phyloP scores from a whole-genome alignment of 331 rosid genomes.

The Malus hybrid region DNA sequence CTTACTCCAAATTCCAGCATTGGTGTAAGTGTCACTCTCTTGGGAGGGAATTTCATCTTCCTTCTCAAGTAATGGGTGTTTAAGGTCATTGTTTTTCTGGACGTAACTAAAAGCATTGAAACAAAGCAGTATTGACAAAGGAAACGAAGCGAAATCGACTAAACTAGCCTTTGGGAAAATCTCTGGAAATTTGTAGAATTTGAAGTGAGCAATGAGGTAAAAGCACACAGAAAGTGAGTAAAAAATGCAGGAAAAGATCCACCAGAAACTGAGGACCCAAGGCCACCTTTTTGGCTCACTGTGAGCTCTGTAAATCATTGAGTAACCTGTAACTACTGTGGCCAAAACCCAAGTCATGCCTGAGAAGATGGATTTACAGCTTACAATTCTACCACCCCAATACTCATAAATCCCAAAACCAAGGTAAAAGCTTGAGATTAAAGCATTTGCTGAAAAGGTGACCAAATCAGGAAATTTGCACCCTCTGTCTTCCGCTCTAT shows the following conservation, averaged over 20 bases:
- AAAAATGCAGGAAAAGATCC: constrained; percentile 34
- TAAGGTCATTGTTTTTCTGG: constrained; percentile 27
- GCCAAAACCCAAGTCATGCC: constrained; percentile 35
- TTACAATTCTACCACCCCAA: constrained; percentile 9
- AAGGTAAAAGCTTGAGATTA: constrained; percentile 21
- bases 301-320: constrained; percentile 2
- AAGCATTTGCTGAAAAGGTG: constrained; percentile 14
- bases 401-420: constrained; percentile 27
- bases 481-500: not conserved
- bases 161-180: constrained; percentile 40
- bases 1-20: constrained; percentile 62
- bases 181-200: constrained; percentile 21
- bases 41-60: constrained; percentile 11
- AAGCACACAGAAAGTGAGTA: constrained; percentile 25
- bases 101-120: constrained; percentile 32
- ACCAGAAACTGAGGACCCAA: constrained; percentile 44
- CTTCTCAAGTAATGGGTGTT: constrained; percentile 37
- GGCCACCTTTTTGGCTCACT: constrained; percentile 28
- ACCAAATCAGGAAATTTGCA: constrained; percentile 1
- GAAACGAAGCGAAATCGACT: constrained; percentile 46
- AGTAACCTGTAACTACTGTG: constrained; percentile 14
- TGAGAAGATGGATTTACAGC: constrained; percentile 7
- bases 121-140: constrained; percentile 41
- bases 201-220: constrained; percentile 15
- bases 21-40: constrained; percentile 17